Conservation (phyloP, 331 rosid genomes). For the Quercus tomentella region DNA sequence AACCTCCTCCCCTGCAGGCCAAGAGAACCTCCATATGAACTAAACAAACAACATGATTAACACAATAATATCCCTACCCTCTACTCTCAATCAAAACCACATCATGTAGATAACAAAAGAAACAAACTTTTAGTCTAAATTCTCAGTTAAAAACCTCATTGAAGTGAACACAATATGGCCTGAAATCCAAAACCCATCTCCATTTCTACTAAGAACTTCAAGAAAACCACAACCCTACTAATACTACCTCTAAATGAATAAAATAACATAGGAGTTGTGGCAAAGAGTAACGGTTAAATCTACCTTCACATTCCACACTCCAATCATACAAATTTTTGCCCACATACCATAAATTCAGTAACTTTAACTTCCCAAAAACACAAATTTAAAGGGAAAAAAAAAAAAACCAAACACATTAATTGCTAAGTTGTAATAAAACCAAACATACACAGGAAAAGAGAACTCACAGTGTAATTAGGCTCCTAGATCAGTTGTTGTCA, state of each 20-base stretch:
- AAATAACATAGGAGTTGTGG: neutral
- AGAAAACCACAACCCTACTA: neutral
- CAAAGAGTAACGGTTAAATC: neutral
- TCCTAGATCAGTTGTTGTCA: constrained; percentile 26
- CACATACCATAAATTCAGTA: constrained; percentile 13
- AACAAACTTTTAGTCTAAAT: neutral
- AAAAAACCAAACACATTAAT: neutral
- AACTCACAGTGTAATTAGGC: constrained; percentile 23
- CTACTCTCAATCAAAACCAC: neutral
- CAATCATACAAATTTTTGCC: neutral
- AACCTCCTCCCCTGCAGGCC: constrained; percentile 19
- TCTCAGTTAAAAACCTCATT: constrained; percentile 13
- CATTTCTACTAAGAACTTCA: constrained; percentile 2
- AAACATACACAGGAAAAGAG: neutral
- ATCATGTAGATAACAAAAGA: neutral
- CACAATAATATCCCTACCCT: neutral
- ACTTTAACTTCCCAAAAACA: neutral
- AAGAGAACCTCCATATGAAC: constrained; percentile 6
- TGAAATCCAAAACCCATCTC: neutral
- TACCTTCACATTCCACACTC: constrained; percentile 5
- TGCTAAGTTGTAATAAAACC: neutral
- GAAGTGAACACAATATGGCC: neutral
- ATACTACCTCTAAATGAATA: neutral
- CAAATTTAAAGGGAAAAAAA: neutral
- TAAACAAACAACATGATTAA: constrained; percentile 6